Evolutionary conservation across 2,329 filamentous ascomycete genomes (phyloP).

Genomic region (Biscogniauxia mediterranea): DNA sequence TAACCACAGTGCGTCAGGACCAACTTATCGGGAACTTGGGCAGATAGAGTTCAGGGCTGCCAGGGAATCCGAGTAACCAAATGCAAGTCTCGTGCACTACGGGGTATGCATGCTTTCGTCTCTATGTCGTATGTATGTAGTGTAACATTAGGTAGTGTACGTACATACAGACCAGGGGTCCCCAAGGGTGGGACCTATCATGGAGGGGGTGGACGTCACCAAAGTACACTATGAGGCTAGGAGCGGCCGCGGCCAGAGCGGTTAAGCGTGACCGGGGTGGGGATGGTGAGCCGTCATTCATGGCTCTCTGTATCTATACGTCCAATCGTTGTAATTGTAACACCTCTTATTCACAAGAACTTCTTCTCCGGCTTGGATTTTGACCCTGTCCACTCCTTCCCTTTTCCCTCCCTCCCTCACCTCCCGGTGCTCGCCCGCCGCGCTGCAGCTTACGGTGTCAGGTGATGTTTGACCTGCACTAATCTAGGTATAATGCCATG

Average conservation of each 20-base stretch:
- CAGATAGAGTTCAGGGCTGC: constrained; percentile 4
- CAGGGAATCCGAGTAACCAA: constrained; percentile 15
- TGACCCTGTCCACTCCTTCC: not conserved
- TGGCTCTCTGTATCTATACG: constrained; percentile 12
- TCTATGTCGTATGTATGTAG: constrained; percentile 7
- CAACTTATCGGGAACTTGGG: constrained; percentile 24
- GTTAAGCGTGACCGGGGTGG: not conserved
- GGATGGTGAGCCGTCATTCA: constrained; percentile 11
- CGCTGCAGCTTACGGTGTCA: constrained; percentile 20
- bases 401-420: not conserved
- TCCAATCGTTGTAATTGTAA: constrained; percentile 11
- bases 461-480: constrained; percentile 13
- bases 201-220: not conserved
- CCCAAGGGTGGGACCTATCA: not conserved
- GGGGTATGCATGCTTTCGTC: constrained; percentile 10
- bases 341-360: constrained; percentile 7
- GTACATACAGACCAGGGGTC: too few species aligned
- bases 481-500: not conserved
- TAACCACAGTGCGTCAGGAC: constrained; percentile 31
- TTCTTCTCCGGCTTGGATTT: constrained; percentile 1
- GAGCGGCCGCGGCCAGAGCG: not conserved
- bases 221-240: not conserved
- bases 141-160: too few species aligned
- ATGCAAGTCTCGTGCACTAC: constrained; percentile 25
- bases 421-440: constrained; percentile 2